Percentiles rank a stretch among this genome's conserved stretches.
These are phyloP conservation scores for Euphorbia neoarborescens DNA, from an alignment of 441 rosid species.

Conservation along the genomic window DNA sequence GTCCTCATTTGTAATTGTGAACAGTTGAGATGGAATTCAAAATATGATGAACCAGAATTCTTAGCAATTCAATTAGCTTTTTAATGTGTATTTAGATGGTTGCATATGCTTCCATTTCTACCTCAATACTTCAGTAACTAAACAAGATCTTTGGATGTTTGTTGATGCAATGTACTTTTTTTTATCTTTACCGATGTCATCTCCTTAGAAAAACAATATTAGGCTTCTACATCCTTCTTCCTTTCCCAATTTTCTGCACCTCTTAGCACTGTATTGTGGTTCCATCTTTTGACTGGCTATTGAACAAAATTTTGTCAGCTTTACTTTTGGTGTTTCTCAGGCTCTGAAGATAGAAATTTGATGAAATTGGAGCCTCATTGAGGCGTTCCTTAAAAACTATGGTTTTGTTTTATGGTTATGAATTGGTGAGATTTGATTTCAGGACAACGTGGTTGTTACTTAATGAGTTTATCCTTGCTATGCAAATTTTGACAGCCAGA, in stretches of 20 bases:
- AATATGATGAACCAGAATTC: neutral
- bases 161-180: neutral
- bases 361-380: too few species aligned
- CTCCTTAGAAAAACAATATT: neutral
- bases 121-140: neutral
- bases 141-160: neutral
- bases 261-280: neutral
- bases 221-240: neutral
- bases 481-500: conserved; percentile 29
- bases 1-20: neutral
- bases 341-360: too few species aligned
- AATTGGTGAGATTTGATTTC: neutral
- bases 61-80: neutral
- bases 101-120: neutral
- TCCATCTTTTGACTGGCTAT: neutral
- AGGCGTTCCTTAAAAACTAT: too few species aligned
- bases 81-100: neutral
- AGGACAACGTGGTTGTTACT: neutral
- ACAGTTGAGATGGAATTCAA: neutral
- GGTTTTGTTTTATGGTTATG: neutral
- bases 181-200: neutral
- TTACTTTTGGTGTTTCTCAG: conserved; percentile 29
- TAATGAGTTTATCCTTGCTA: conserved; percentile 5
- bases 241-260: neutral
- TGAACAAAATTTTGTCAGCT: conserved; percentile 16